Base-by-base conservation (phyloP, 78 protist species). In the Creolimax fragrantissima region DNA sequence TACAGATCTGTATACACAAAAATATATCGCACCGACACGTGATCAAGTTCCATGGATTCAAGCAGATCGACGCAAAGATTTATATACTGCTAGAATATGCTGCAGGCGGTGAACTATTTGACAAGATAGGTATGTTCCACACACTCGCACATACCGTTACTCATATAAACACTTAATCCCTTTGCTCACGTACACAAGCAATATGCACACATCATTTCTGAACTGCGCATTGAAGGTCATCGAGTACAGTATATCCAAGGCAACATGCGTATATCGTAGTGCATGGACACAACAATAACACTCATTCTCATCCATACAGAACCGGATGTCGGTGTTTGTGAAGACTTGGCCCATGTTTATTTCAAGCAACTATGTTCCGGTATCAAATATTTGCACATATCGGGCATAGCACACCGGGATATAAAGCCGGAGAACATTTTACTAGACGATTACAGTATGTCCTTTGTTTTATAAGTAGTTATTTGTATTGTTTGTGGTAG, bases 381-480 rank as follows among this genome's bases (percentile, higher is more conserved):
- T 45, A 35, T 88, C 45, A 41, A 83, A 41, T 94, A 96, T 43
- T 85, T 94, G 3, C 97, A 96, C 47, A 7, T 81, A 2, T 44
- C 42, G 3, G 97, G 96, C 4, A 84, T 96, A 35, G 66, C 94
- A 42, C 98, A 96, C 93, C 45, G 95, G 35, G 95, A n/a, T 43
- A 94, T 96, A 39, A 96, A 96, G 84, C 98, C 97, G n/a, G 95
- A 74, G 42, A 96, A 96, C 85, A 11, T 96, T 3, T 43, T 96
- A 36, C 85, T 96, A 42, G 86, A 83, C 35, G 86, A 83, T 35
- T 11, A 24, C 86, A 83, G 86, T 83, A 24, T 35, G 86, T 83
- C 74, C 24, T 58, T 17, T 58, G 11, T 58, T 1, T 58, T 58
- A n/a, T n/a, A n/a, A n/a, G n/a, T n/a, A n/a, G n/a, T n/a, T n/a